A percentile compares a stretch with the other conserved stretches of the same genome.
These are phyloP conservation scores for Stephania japonica DNA, from an alignment of 164 flowering plant genomes.

Conservation along the genomic window DNA sequence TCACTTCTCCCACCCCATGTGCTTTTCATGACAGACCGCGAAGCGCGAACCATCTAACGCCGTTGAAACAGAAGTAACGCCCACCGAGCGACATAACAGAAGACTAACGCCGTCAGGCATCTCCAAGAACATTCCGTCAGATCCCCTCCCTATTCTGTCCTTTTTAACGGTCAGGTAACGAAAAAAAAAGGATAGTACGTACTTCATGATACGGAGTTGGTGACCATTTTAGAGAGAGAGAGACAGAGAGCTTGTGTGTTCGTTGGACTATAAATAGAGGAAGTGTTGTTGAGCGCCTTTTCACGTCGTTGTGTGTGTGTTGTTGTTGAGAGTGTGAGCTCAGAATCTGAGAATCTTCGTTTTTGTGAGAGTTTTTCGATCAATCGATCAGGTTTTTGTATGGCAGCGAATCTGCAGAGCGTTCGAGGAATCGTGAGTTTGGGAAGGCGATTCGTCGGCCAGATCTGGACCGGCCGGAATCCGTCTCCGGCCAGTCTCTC, in stretches of 20 bases:
- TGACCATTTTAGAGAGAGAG: neutral
- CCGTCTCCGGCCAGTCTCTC: slow-evolving; percentile 8
- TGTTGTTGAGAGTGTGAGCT: neutral
- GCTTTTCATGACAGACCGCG: neutral
- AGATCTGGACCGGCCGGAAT: slow-evolving; percentile 24
- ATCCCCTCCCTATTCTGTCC: neutral
- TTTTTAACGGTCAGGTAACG: neutral
- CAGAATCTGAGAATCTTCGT: neutral
- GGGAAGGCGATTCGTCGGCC: slow-evolving; percentile 36
- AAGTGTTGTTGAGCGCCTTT: too few relatives aligned
- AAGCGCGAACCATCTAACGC: neutral
- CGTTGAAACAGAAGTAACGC: neutral
- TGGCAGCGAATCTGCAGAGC: slow-evolving; percentile 43
- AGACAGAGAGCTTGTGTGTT: neutral
- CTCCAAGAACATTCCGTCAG: neutral
- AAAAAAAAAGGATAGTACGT: neutral
- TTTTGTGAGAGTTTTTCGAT: too few relatives aligned
- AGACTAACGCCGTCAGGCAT: neutral
- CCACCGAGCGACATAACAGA: neutral
- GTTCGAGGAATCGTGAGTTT: slow-evolving; percentile 31
- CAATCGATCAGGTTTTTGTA: slow-evolving; percentile 20
- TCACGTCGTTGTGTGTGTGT: neutral
- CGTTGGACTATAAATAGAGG: neutral
- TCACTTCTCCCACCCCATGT: neutral
- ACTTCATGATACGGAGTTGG: neutral